These are phyloP conservation scores for Panicum miliaceum DNA, from an alignment of 176 grass and related monocot species.

Conservation along the genomic window DNA sequence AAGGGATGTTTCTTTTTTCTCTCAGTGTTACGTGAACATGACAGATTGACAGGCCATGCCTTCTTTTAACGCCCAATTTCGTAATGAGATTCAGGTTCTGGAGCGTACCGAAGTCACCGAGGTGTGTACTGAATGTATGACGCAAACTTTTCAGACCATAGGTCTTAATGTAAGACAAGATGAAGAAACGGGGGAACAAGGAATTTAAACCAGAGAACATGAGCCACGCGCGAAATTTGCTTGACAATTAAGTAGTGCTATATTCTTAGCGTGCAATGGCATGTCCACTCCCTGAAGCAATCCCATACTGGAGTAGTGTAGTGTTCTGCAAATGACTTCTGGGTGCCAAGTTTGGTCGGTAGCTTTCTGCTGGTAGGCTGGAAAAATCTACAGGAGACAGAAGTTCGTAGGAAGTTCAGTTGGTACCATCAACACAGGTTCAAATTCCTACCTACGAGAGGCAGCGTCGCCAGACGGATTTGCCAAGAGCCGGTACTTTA, in stretches of 20 bases:
- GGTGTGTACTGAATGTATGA: background rate
- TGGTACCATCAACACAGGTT: background rate
- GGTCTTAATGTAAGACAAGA: no score
- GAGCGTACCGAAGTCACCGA: background rate
- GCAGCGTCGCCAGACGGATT: background rate
- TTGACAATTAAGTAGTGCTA: no score
- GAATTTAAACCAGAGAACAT: background rate
- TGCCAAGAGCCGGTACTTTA: no score
- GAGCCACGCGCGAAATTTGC: background rate
- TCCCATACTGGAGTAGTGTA: background rate
- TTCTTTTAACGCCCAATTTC: background rate
- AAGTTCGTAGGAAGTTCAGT: background rate
- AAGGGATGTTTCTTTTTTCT: background rate
- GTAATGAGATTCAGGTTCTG: background rate
- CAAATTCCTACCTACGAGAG: background rate
- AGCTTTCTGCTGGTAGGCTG: slow-evolving; percentile 4
- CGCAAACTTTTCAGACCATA: background rate
- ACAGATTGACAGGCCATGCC: background rate
- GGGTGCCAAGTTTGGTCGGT: background rate
- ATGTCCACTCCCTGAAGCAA: background rate
- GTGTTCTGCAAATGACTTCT: background rate
- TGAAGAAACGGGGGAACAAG: background rate
- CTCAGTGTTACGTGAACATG: background rate
- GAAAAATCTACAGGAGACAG: background rate
- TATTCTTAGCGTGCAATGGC: background rate